Percentiles rank a stretch among this genome's conserved stretches.
Evolutionary conservation across 78 protist genomes (phyloP).

Genomic region (Isochrysis galbana): DNA sequence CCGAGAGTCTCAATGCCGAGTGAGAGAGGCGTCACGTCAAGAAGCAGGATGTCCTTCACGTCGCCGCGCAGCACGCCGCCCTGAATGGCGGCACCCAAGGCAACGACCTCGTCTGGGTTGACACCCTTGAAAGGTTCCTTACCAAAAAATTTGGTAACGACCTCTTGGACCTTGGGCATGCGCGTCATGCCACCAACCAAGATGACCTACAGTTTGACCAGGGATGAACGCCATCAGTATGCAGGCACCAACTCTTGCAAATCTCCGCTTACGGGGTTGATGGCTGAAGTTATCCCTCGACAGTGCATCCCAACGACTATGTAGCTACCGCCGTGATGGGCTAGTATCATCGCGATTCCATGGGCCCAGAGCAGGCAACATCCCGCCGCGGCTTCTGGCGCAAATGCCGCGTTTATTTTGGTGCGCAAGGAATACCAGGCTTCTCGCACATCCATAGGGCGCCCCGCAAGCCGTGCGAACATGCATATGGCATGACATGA

Average conservation of each 20-base stretch:
- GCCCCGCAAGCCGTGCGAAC: too few relatives aligned
- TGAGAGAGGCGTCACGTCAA: conserved; percentile 95
- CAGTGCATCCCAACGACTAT: too few relatives aligned
- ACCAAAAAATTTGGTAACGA: conserved; percentile 81
- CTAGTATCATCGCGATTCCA: too few relatives aligned
- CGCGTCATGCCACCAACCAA: conserved; percentile 98
- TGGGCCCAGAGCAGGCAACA: too few relatives aligned
- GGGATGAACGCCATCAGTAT: not conserved
- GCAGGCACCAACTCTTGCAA: too few relatives aligned
- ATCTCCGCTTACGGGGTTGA: too few relatives aligned
- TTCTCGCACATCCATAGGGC: too few relatives aligned
- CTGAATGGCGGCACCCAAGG: conserved; percentile 99
- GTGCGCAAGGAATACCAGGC: too few relatives aligned
- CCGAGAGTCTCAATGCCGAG: conserved; percentile 96
- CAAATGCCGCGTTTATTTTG: too few relatives aligned
- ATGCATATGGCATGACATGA: too few relatives aligned
- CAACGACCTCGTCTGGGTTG: conserved; percentile 99
- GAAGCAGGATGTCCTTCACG: conserved; percentile 76
- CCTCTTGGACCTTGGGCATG: conserved; percentile 91
- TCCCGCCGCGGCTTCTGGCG: too few relatives aligned
- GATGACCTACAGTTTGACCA: conserved; percentile 57
- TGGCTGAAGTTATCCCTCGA: conserved; percentile 80
- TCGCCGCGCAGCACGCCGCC: conserved; percentile 95
- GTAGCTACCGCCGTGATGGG: too few relatives aligned
- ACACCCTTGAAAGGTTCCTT: conserved; percentile 78